Conservation (phyloP, 2,329 filamentous ascomycete species). For the Monilinia aucupariae region DNA sequence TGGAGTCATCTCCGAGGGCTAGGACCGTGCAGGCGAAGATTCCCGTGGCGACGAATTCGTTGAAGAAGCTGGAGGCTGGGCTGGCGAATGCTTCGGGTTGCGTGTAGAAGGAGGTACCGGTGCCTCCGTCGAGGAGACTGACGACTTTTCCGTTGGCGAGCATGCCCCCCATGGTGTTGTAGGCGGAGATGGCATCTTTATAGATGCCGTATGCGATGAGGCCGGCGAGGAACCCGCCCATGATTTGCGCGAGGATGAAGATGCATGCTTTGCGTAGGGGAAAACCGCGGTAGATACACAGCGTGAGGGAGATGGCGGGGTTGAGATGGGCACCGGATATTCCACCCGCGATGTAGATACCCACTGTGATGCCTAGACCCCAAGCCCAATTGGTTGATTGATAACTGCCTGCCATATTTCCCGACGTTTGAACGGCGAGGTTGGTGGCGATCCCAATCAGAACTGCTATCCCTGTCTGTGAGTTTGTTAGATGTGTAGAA, state of each 20-base stretch:
- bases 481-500: background rate
- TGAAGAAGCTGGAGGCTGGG: slow-evolving; percentile 41
- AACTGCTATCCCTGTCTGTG: slow-evolving; percentile 24
- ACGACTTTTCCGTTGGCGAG: slow-evolving; percentile 1
- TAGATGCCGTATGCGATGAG: slow-evolving; percentile 40
- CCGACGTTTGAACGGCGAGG: slow-evolving; percentile 37
- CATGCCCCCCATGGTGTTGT: slow-evolving; percentile 3
- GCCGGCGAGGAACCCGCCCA: slow-evolving; percentile 46
- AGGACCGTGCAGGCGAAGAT: slow-evolving; percentile 41
- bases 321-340: slow-evolving; percentile 45
- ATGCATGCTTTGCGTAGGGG: slow-evolving; percentile 46
- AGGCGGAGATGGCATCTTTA: slow-evolving; percentile 17
- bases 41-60: slow-evolving; percentile 42
- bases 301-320: slow-evolving; percentile 40
- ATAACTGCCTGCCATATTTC: slow-evolving; percentile 37
- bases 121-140: slow-evolving; percentile 1
- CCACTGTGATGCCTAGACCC: slow-evolving; percentile 50
- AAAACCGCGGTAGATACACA: slow-evolving; percentile 47
- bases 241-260: slow-evolving; percentile 47
- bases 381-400: slow-evolving; percentile 44
- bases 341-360: slow-evolving; percentile 44
- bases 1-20: slow-evolving; percentile 43
- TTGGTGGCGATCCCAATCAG: slow-evolving; percentile 45
- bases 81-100: slow-evolving; percentile 21
- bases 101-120: slow-evolving; percentile 8